Evolutionary conservation across 2,329 filamentous ascomycete species (phyloP).

Genomic region (Dothistroma septosporum): DNA sequence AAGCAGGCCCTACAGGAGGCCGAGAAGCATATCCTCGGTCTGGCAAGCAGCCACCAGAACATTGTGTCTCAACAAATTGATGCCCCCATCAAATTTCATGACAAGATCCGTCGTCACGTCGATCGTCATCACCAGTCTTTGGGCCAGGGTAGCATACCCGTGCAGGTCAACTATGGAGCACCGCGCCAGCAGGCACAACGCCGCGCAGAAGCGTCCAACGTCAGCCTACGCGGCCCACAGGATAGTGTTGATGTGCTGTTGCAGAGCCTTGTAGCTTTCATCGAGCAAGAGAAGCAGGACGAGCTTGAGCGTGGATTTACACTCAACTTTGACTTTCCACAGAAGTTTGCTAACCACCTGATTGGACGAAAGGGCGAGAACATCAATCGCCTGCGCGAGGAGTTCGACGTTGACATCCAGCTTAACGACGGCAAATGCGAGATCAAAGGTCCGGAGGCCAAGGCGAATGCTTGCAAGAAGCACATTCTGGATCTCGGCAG

Average conservation of each 20-base stretch:
- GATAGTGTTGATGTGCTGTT: constrained; percentile 68
- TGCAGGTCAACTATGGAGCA: constrained; percentile 52
- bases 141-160: constrained; percentile 50
- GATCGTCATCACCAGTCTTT: constrained; percentile 52
- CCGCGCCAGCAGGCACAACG: constrained; percentile 43
- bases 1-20: constrained; percentile 56
- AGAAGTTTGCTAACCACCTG: constrained; percentile 86
- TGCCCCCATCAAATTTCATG: constrained; percentile 58
- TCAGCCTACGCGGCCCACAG: constrained; percentile 70
- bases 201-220: constrained; percentile 43
- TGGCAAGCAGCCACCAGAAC: constrained; percentile 53
- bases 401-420: constrained; percentile 74
- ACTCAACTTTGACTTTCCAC: constrained; percentile 83
- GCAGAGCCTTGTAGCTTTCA: constrained; percentile 69
- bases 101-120: constrained; percentile 59
- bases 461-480: constrained; percentile 79
- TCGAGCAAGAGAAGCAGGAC: constrained; percentile 84
- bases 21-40: constrained; percentile 52
- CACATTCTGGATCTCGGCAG: constrained; percentile 76
- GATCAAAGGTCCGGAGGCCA: constrained; percentile 91
- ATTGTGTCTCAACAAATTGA: constrained; percentile 53
- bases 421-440: constrained; percentile 92
- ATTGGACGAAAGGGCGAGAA: constrained; percentile 65
- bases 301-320: constrained; percentile 91
- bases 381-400: constrained; percentile 64